Conservation (phyloP, 2,329 filamentous ascomycete genomes). For the Aureobasidium leucospermi region DNA sequence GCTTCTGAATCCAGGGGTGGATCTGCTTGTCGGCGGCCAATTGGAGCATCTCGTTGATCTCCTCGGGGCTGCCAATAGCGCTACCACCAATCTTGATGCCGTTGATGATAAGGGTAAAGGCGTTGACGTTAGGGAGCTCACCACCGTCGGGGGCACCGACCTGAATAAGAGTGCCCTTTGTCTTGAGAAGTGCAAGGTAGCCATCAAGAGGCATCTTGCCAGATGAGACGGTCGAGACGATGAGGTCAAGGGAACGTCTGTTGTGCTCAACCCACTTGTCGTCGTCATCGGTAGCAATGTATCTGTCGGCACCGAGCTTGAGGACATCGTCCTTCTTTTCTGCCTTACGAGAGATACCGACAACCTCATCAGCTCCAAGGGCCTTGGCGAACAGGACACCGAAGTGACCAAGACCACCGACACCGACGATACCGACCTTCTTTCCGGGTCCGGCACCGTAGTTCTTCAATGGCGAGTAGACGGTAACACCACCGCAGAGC, state of each 20-base stretch:
- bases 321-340: constrained; percentile 52
- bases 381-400: constrained; percentile 63
- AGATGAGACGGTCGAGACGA: constrained; percentile 49
- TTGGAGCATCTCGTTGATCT: constrained; percentile 55
- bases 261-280: constrained; percentile 50
- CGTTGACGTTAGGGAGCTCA: constrained; percentile 44
- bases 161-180: constrained; percentile 55
- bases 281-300: constrained; percentile 50
- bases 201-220: constrained; percentile 53
- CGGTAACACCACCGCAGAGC: constrained; percentile 68
- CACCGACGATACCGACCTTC: constrained; percentile 59
- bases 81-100: constrained; percentile 38
- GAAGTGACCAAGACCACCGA: constrained; percentile 64
- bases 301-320: constrained; percentile 52
- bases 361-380: constrained; percentile 58
- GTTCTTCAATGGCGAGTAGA: constrained; percentile 59
- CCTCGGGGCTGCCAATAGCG: constrained; percentile 44
- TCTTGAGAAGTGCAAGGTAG: constrained; percentile 53
- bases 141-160: constrained; percentile 35
- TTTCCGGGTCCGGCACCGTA: constrained; percentile 62
- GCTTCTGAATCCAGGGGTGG: constrained; percentile 54
- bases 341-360: constrained; percentile 54
- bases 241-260: constrained; percentile 45
- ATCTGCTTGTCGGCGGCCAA: constrained; percentile 53
- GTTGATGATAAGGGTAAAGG: constrained; percentile 51